phyloP scores from a whole-genome alignment of 1,284 basidiomycete genomes.

The Puccinia sorghi region DNA sequence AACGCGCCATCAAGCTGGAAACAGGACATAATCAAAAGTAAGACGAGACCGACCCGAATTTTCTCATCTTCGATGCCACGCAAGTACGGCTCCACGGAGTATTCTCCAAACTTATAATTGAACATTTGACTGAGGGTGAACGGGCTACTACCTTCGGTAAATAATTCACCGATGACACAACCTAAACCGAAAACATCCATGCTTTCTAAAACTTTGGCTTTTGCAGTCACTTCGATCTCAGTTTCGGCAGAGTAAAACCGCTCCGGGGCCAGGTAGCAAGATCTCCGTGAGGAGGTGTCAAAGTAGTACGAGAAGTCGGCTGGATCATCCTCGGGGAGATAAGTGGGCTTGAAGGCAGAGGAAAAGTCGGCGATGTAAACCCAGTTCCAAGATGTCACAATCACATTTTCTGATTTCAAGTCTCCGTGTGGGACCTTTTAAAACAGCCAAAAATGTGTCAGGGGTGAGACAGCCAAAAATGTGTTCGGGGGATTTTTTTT shows the following conservation, averaged over 20 bases:
- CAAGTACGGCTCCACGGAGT: constrained; percentile 74
- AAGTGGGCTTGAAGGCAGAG: constrained; percentile 88
- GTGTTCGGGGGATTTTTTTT: not conserved
- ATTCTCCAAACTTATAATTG: constrained; percentile 86
- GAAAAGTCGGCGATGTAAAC: constrained; percentile 95
- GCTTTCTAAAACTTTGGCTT: constrained; percentile 82
- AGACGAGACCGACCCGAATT: constrained; percentile 67
- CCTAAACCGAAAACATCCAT: constrained; percentile 98
- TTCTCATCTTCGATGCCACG: constrained; percentile 75
- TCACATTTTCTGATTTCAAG: constrained; percentile 95
- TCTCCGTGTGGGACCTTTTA: constrained; percentile 88
- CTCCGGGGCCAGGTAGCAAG: constrained; percentile 95
- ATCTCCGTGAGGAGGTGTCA: constrained; percentile 87
- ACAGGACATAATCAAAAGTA: not conserved
- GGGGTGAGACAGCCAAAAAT: constrained; percentile 1
- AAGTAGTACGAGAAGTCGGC: constrained; percentile 98
- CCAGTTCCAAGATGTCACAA: constrained; percentile 95
- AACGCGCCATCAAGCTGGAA: not conserved
- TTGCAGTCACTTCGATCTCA: constrained; percentile 64
- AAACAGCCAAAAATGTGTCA: not conserved
- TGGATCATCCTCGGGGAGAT: constrained; percentile 92
- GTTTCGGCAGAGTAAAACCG: constrained; percentile 82
- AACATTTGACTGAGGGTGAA: constrained; percentile 95
- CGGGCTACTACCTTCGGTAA: constrained; percentile 87
- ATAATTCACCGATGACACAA: constrained; percentile 94